These are phyloP conservation scores for Leccinum fallax DNA, from an alignment of 1,284 basidiomycete species.

Conservation along the genomic window DNA sequence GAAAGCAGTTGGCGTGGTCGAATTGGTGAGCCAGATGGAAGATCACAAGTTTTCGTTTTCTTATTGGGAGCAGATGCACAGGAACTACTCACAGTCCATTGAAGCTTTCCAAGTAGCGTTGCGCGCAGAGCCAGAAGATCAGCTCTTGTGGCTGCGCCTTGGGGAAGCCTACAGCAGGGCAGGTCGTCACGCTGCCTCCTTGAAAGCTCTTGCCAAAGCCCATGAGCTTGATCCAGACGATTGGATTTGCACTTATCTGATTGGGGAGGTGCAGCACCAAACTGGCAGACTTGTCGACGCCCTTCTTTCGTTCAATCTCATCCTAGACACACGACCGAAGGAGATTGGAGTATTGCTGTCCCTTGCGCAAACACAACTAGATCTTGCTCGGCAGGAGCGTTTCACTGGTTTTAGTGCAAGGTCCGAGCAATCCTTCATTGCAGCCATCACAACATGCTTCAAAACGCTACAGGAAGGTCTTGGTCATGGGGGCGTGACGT, in stretches of 20 bases:
- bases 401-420: constrained; percentile 73
- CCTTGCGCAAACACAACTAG: constrained; percentile 75
- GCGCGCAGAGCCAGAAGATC: constrained; percentile 79
- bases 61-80: constrained; percentile 58
- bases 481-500: constrained; percentile 73
- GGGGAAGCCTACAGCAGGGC: constrained; percentile 92
- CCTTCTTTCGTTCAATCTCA: constrained; percentile 64
- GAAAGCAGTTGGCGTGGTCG: constrained; percentile 95
- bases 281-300: constrained; percentile 79
- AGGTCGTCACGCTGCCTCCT: constrained; percentile 86
- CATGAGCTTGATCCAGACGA: constrained; percentile 68
- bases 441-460: constrained; percentile 59
- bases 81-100: constrained; percentile 79
- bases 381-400: constrained; percentile 69
- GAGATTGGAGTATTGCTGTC: constrained; percentile 77
- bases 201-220: constrained; percentile 85
- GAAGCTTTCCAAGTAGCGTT: constrained; percentile 88
- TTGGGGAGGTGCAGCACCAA: constrained; percentile 85
- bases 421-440: constrained; percentile 73
- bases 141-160: constrained; percentile 83
- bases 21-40: constrained; percentile 64
- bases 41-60: constrained; percentile 3
- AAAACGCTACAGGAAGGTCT: constrained; percentile 55
- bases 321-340: constrained; percentile 59
- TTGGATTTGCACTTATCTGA: constrained; percentile 87